Evolutionary conservation across 371 early-diverging fungal species (phyloP), one percentile per base, ranked within the genome.

Genomic region (Zopfochytrium polystomum): DNA sequence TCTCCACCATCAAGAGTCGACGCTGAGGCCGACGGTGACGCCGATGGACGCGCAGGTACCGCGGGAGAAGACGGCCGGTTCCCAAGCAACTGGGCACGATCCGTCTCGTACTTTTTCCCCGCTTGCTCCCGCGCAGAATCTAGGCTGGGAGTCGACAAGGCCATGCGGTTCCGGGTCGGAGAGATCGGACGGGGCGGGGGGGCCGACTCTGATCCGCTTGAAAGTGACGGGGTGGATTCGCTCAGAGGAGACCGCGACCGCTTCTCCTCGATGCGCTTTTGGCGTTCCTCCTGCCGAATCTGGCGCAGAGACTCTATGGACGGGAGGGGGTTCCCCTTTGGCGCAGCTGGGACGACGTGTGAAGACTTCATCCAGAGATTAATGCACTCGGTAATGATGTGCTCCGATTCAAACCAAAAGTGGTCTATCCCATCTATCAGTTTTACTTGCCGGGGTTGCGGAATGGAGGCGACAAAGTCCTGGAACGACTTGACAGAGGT

Each of bases 371-470:
- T 38, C 60, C 60, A 60, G 29, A 43, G 42, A 18, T 44, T 26
- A 25, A 60, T 51, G 7, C n/a, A 23, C 22, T 52, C 52, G 5
- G 52, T 42, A 6, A 60, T 30, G 9, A 43, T 43, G 11, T 52
- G 30, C 25, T 60, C 50, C 25, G n/a, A 9, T 13, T 52, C 52
- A 22, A 31, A n/a, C 63, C 63, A 68, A 34, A 68, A 68, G 45
- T 68, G 68, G 47, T 68, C 68, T 43, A 46, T 46, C 5, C 52
- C 51, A 6, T 50, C 27, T 20, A 60, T 52, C 15, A 60, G 29
- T 7, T 59, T 33, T 0, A 55, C 9, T n/a, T 45, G 22, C 38
- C 49, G 46, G 20, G 25, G 44, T 31, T 55, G 34, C 7, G 59
- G 50, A 9, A 63, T 13, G 5, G 27, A 48, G 7, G 20, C 22